Conservation (phyloP, 176 grass and related monocot genomes). For the Sorghum bicolor region DNA sequence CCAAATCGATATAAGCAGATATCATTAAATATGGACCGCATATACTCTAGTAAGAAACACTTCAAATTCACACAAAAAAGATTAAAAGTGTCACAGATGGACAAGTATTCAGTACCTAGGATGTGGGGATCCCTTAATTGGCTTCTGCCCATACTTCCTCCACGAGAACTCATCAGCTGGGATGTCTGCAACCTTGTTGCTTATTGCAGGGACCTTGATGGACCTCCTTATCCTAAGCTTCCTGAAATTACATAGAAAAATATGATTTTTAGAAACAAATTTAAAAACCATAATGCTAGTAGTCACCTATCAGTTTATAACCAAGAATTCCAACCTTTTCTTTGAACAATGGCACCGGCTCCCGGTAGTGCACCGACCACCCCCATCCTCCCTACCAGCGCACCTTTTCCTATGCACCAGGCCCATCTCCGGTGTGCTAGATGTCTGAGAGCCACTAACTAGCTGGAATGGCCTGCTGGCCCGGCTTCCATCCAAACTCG, state of each 20-base stretch:
- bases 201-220: conserved; percentile 96
- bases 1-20: neutral
- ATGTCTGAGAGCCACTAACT: conserved; percentile 59
- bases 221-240: conserved; percentile 89
- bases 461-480: conserved; percentile 59
- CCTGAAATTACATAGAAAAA: conserved; percentile 32
- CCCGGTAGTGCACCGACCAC: conserved; percentile 55
- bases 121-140: conserved; percentile 98
- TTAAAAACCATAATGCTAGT: neutral
- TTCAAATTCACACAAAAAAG: neutral
- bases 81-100: neutral
- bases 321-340: conserved; percentile 65
- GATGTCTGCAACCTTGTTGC: conserved; percentile 94
- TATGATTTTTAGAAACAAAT: neutral
- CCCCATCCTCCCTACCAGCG: conserved; percentile 63
- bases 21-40: neutral
- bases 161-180: conserved; percentile 91
- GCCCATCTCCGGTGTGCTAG: conserved; percentile 60
- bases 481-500: conserved; percentile 63
- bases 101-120: conserved; percentile 67
- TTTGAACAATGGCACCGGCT: conserved; percentile 87
- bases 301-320: neutral
- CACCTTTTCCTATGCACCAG: conserved; percentile 65
- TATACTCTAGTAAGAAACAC: neutral
- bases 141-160: conserved; percentile 98